Evolutionary conservation across 495 filamentous ascomycete genomes (phyloP).

Genomic region (Penicillium canariense): DNA sequence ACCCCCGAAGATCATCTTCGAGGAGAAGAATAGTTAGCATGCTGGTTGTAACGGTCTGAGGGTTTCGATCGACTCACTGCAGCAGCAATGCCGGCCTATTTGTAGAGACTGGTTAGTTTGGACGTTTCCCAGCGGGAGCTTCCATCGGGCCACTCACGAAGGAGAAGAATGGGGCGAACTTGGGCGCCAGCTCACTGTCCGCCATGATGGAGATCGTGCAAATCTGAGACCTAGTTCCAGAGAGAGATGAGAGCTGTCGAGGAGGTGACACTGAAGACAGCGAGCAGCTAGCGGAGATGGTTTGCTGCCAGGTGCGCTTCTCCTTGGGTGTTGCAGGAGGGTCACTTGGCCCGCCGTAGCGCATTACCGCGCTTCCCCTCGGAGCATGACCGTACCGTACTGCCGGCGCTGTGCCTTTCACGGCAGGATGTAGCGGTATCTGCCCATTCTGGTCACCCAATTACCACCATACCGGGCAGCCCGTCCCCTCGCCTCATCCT

Average conservation of each 20-base stretch:
- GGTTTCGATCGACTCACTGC: conserved; percentile 69
- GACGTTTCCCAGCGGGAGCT: background rate
- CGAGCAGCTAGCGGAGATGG: background rate
- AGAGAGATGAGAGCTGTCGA: conserved; percentile 6
- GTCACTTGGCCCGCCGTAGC: conserved; percentile 28
- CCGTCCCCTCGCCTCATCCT: conserved; percentile 24
- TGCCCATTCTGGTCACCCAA: conserved; percentile 8
- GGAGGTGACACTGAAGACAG: conserved; percentile 3
- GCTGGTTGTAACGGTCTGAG: background rate
- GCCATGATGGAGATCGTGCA: conserved; percentile 50
- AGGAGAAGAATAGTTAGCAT: conserved; percentile 24
- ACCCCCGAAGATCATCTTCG: conserved; percentile 87
- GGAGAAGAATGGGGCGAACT: conserved; percentile 96
- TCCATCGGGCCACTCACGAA: conserved; percentile 62
- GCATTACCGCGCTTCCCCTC: conserved; percentile 9
- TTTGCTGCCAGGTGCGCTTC: conserved; percentile 4
- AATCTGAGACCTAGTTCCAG: background rate
- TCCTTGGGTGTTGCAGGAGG: conserved; percentile 21
- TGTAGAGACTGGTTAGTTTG: conserved; percentile 29
- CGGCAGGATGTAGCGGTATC: background rate
- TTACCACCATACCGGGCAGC: conserved; percentile 26
- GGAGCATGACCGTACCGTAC: conserved; percentile 24
- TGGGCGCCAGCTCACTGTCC: conserved; percentile 70
- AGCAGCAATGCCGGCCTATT: conserved; percentile 74
- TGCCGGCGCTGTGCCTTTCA: background rate